A percentile compares a stretch with the other conserved stretches of the same genome.
Conservation (phyloP, 306 rosid genomes). For the Citrullus colocynthis region DNA sequence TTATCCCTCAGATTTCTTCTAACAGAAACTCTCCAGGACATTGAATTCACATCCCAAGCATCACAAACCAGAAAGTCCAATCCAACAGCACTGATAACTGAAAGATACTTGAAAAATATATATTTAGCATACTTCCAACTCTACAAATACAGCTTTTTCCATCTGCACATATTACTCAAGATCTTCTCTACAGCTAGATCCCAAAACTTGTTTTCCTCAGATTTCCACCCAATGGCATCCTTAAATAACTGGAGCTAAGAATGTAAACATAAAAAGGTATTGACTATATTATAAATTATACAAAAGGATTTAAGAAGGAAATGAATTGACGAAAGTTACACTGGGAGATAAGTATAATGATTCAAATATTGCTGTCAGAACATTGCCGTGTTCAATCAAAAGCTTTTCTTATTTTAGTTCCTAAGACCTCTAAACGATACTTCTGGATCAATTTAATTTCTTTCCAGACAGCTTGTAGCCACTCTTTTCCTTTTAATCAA, state of each 20-base stretch:
- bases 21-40: background rate
- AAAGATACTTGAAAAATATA: background rate
- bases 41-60: background rate
- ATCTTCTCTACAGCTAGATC: background rate
- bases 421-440: background rate
- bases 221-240: background rate
- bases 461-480: background rate
- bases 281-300: background rate
- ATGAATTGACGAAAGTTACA: too few species aligned
- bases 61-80: background rate
- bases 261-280: background rate
- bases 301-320: too few species aligned
- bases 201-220: background rate
- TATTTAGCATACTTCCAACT: background rate
- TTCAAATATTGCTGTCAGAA: background rate
- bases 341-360: background rate
- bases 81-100: background rate
- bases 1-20: background rate
- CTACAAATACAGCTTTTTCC: background rate
- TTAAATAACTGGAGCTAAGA: background rate
- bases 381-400: background rate
- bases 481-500: background rate
- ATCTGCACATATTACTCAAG: background rate
- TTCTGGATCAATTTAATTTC: background rate
- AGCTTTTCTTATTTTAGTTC: background rate